A percentile compares a stretch with the other conserved stretches of the same genome.
These are phyloP conservation scores for Daldinia bambusicola DNA, from an alignment of 495 filamentous ascomycete genomes.

Conservation along the genomic window DNA sequence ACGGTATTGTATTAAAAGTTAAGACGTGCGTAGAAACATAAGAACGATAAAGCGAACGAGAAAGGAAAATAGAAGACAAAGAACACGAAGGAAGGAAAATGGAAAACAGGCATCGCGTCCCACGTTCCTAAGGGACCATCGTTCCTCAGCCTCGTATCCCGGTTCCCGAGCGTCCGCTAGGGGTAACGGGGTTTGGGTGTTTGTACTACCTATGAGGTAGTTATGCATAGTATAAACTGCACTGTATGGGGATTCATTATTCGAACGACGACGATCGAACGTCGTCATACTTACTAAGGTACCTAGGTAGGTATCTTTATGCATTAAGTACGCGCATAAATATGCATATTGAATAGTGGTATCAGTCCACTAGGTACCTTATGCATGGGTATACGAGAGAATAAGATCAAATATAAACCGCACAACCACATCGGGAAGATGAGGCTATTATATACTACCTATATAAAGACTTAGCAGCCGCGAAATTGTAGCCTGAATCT, in stretches of 20 bases:
- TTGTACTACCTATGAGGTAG: not conserved
- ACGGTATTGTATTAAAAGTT: not conserved
- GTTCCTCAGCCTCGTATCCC: not conserved
- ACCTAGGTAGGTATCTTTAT: not conserved
- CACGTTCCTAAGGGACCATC: not conserved
- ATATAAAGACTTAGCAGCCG: not conserved
- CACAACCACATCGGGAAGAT: not conserved
- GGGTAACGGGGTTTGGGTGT: not conserved
- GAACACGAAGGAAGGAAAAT: not conserved
- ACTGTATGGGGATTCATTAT: not conserved
- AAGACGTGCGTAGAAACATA: no score
- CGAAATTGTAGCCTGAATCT: constrained; percentile 26
- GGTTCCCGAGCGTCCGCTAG: not conserved
- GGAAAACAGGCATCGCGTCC: not conserved
- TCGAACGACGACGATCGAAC: not conserved
- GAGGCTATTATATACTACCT: constrained; percentile 3
- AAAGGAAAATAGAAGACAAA: not conserved
- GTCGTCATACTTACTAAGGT: not conserved
- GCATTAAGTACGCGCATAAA: no score
- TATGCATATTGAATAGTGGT: no score
- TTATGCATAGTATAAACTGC: no score
- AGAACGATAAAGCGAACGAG: not conserved
- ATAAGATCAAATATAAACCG: not conserved
- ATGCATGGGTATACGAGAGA: not conserved
- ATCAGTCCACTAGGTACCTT: no score